Conservation (phyloP, 768 basidiomycete species). For the Xerocomellus chrysenteron region DNA sequence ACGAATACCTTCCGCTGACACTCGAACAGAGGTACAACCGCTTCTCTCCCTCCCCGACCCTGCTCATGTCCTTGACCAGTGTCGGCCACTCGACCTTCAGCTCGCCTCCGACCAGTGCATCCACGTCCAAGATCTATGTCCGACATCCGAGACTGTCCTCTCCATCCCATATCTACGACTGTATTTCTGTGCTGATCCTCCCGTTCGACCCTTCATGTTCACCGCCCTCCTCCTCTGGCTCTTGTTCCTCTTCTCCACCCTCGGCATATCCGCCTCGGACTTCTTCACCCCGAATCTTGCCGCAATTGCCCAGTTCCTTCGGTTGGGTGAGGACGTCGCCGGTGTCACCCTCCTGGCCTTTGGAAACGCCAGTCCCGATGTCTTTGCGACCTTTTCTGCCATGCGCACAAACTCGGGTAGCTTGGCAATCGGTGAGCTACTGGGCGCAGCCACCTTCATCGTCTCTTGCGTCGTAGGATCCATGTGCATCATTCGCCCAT, state of each 20-base stretch:
- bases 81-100: slow-evolving; percentile 60
- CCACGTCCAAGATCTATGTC: slow-evolving; percentile 61
- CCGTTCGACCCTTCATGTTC: slow-evolving; percentile 62
- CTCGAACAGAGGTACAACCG: too few species aligned
- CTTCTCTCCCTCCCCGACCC: too few species aligned
- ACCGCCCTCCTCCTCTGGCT: slow-evolving; percentile 72
- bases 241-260: slow-evolving; percentile 90
- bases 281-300: slow-evolving; percentile 97
- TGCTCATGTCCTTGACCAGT: slow-evolving; percentile 41
- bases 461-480: slow-evolving; percentile 94
- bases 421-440: slow-evolving; percentile 90
- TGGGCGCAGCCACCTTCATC: slow-evolving; percentile 96
- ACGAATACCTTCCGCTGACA: neutral
- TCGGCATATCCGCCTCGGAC: slow-evolving; percentile 93
- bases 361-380: slow-evolving; percentile 95
- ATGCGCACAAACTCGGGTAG: slow-evolving; percentile 84
- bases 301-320: slow-evolving; percentile 81
- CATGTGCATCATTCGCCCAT: slow-evolving; percentile 97
- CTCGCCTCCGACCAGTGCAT: slow-evolving; percentile 53
- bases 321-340: slow-evolving; percentile 89
- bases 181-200: slow-evolving; percentile 66
- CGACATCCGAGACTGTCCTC: slow-evolving; percentile 60
- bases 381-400: slow-evolving; percentile 94
- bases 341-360: slow-evolving; percentile 97
- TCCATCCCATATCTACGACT: slow-evolving; percentile 63